Conservation (phyloP, 495 filamentous ascomycete species). For the Evansstolkia leycettana region DNA sequence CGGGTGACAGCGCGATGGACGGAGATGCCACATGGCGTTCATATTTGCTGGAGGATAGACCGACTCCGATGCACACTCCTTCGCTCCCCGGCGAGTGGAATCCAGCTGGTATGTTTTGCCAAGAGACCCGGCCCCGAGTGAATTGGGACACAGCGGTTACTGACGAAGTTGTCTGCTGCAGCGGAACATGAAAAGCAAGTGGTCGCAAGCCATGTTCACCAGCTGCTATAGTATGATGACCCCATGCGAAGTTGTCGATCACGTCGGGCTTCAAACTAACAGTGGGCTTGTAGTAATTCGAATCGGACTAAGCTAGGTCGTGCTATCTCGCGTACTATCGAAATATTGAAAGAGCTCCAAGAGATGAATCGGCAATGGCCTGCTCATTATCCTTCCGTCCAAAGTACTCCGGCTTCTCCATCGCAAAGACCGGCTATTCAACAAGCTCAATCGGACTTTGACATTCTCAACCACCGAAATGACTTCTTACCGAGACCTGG, state of each 20-base stretch:
- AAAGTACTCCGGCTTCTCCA: conserved; percentile 39
- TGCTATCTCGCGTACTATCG: conserved; percentile 72
- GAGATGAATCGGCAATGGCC: conserved; percentile 87
- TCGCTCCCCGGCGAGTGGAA: conserved; percentile 36
- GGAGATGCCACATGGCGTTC: conserved; percentile 43
- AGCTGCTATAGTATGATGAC: conserved; percentile 48
- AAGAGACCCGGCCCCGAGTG: neutral
- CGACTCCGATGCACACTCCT: conserved; percentile 46
- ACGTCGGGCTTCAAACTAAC: conserved; percentile 20
- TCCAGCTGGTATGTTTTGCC: conserved; percentile 22
- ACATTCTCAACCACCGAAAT: conserved; percentile 17
- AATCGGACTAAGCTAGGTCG: conserved; percentile 77
- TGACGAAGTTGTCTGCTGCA: conserved; percentile 5
- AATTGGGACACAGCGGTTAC: neutral
- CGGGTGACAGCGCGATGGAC: conserved; percentile 35
- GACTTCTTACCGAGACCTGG: conserved; percentile 35
- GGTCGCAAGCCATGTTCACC: conserved; percentile 59
- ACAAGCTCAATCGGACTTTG: conserved; percentile 38
- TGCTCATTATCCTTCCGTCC: conserved; percentile 84
- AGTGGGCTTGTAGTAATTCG: conserved; percentile 55
- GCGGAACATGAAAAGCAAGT: conserved; percentile 48
- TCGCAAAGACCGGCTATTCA: conserved; percentile 32
- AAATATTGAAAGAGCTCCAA: conserved; percentile 68
- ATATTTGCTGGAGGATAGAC: conserved; percentile 53
- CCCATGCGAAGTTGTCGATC: conserved; percentile 3